Base-by-base conservation (phyloP, 2,329 filamentous ascomycete genomes). In the Xenoacremonium recifei region DNA sequence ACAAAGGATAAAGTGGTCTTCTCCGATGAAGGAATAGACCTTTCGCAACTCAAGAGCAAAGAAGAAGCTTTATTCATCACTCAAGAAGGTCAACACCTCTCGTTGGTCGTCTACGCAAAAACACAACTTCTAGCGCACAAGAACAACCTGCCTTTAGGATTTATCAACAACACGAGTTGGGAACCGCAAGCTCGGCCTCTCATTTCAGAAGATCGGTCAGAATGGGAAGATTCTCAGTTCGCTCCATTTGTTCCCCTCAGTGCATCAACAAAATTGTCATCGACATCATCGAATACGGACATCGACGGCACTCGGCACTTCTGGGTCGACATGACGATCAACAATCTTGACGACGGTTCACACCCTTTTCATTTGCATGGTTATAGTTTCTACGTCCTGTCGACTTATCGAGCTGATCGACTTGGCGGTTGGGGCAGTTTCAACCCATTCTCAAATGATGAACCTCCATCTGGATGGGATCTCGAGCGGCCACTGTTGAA, bases 301-400 rank as follows among this genome's bases (percentile, higher is more conserved):
- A n/a, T n/a, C n/a, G n/a, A n/a, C n/a, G n/a, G n/a, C n/a, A n/a
- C n/a, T n/a, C n/a, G n/a, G n/a, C n/a, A n/a, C n/a, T n/a, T n/a
- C 59, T 6, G 34, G 31, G 78, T 91, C 21, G 82, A 91, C 58
- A 75, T 92, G 37, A 66, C 89, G 16, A 69, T 92, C n/a, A 88
- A 90, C 70, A 92, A 90, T 58, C 72, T 80, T 33, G 87, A 92
- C 53, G 61, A 74, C 45, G 70, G 87, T 31, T 82, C 80, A 9
- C 86, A 90, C 55, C 89, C 80, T 4, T 90, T 91, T 70, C 86
- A 88, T 55, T 61, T 95, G 2, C 90, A 93, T 67, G 87, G 87
- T 0, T 85, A 89, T 61, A 71, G 78, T 50, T 89, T 90, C 67
- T 85, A 88, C 62, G 71, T 84, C 4, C 60, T 89, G 25, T 71